Evolutionary conservation across 2,329 filamentous ascomycete genomes (phyloP).

Genomic region (Beauveria caledonica): DNA sequence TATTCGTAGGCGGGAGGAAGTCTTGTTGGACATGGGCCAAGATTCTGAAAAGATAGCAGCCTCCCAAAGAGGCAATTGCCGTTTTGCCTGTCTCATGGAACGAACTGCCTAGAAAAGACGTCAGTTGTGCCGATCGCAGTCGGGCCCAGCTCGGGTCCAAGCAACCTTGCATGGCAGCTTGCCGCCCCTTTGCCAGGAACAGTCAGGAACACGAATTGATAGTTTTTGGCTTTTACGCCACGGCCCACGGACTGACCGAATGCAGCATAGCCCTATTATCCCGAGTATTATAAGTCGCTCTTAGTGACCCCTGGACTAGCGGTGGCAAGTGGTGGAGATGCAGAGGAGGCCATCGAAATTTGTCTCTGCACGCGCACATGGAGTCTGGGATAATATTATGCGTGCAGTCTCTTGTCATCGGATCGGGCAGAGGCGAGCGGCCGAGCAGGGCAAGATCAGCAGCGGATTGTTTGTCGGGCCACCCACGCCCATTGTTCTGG

Average conservation of each 20-base stretch:
- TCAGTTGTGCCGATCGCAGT: background rate
- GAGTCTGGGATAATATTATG: background rate
- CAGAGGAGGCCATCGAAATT: background rate
- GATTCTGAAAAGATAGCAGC: background rate
- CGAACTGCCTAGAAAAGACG: background rate
- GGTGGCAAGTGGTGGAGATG: background rate
- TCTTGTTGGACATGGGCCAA: background rate
- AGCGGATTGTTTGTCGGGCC: background rate
- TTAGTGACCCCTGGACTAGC: background rate
- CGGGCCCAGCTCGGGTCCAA: background rate
- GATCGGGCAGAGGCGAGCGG: background rate
- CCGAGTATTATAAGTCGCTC: too few relatives aligned
- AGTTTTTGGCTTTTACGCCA: background rate
- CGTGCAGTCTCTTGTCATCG: too few relatives aligned
- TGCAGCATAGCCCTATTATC: background rate
- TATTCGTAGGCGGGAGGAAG: background rate
- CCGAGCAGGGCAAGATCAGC: conserved; percentile 1
- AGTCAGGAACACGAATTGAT: background rate
- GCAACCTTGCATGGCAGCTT: background rate
- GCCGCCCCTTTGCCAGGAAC: background rate
- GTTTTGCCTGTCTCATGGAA: background rate
- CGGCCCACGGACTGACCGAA: background rate
- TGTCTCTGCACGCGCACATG: conserved; percentile 1
- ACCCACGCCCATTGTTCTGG: background rate
- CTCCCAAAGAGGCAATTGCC: conserved; percentile 4